Base-by-base conservation (phyloP, 2,329 filamentous ascomycete species). In the Aspergillus pseudonomiae region DNA sequence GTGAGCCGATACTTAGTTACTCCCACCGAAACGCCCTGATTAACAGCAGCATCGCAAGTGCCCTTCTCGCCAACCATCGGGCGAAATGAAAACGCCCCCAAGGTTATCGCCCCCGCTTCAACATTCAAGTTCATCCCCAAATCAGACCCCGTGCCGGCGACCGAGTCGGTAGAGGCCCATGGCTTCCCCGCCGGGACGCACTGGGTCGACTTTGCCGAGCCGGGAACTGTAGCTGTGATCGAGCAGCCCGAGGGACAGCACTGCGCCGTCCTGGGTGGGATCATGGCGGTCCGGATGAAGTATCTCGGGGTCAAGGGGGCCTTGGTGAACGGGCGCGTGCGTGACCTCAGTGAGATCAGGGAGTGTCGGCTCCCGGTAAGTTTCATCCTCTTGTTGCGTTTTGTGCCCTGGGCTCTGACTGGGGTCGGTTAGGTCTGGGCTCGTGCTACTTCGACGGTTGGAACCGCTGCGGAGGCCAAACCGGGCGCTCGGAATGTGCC, bases 211-310 rank as follows among this genome's bases (percentile, higher is more conserved):
- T 78, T 86, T 48, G 84, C 86, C 1, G 77, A 85, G 30, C 79
- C 83, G 0, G 84, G 82, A 9, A 89, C 87, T 1, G 83, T 93
- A 59, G 86, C 89, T 4, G 79, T 93, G 4, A 83, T 93, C 63
- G 85, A 86, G 65, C 90, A 93, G 70, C 89, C 90, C 0, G 71
- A 80, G 0, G 83, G 81, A 0, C 89, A 92, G 73, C 83, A 83
- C 58, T 92, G 91, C 76, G 91, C 91, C 6, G 84, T 91, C 9
- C 84, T 91, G 6, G 91, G 91, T n/a, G 91, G 91, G 21, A 91
- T 93, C 67, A 91, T 93, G 85, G 91, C 89, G 6, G 80, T 85
- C 34, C 82, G 91, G 24, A 90, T 93, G 84, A 87, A 88, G 70
- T 74, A 84, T 16, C 81, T 89, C 12, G 85, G 86, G 16, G 86